A percentile compares a stretch with the other conserved stretches of the same genome.
Conservation (phyloP, 768 basidiomycete genomes). For the Tylopilus plumbeoviolaceoides region DNA sequence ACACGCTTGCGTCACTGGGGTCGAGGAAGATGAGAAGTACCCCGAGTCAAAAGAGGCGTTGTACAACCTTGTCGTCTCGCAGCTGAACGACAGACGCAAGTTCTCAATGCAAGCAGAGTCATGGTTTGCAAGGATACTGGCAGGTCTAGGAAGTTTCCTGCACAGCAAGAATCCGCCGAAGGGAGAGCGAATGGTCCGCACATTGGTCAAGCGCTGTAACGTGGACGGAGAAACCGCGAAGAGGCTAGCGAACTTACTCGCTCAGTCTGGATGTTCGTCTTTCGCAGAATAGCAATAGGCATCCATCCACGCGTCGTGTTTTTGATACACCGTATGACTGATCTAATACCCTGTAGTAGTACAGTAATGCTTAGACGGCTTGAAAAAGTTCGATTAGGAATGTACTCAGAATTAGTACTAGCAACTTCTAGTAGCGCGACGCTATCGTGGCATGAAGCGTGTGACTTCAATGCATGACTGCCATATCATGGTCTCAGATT, state of each 20-base stretch:
- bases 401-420: too few relatives aligned
- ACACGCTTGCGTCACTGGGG: slow-evolving; percentile 41
- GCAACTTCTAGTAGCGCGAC: too few relatives aligned
- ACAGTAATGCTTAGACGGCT: neutral
- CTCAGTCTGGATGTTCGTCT: neutral
- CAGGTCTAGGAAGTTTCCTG: slow-evolving; percentile 19
- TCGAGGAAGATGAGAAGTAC: slow-evolving; percentile 33
- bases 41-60: slow-evolving; percentile 29
- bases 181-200: slow-evolving; percentile 23
- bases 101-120: slow-evolving; percentile 26
- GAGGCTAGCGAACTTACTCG: slow-evolving; percentile 15
- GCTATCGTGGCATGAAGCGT: too few relatives aligned
- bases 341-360: neutral
- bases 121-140: slow-evolving; percentile 22
- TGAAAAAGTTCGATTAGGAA: too few relatives aligned
- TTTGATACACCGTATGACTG: neutral
- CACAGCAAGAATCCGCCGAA: slow-evolving; percentile 20
- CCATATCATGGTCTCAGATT: too few relatives aligned
- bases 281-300: neutral
- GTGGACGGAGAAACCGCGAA: slow-evolving; percentile 27
- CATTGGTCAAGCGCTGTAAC: slow-evolving; percentile 25
- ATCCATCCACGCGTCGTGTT: neutral
- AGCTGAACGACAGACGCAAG: slow-evolving; percentile 6
- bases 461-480: too few relatives aligned
- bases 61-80: slow-evolving; percentile 16